phyloP scores from a whole-genome alignment of 2,329 filamentous ascomycete genomes.

The Apiospora phragmitis region DNA sequence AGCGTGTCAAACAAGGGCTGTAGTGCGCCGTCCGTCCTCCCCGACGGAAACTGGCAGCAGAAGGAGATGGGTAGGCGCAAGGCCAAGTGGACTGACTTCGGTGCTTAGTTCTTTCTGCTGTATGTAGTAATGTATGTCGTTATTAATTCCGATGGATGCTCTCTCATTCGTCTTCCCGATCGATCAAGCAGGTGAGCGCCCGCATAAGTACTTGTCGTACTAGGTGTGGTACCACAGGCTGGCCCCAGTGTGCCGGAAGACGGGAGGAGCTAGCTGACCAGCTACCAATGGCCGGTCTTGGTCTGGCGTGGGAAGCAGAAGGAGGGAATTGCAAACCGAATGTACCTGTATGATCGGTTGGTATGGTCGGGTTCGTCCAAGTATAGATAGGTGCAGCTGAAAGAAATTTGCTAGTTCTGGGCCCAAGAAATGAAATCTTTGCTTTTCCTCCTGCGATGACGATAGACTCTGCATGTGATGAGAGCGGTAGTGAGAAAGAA shows the following conservation, averaged over 20 bases:
- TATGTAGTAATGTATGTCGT: background rate
- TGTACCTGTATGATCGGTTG: background rate
- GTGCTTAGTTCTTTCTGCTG: background rate
- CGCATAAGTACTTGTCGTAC: slow-evolving; percentile 10
- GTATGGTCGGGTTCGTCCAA: background rate
- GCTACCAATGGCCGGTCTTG: background rate
- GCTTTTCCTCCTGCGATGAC: background rate
- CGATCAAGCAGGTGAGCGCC: slow-evolving; percentile 11
- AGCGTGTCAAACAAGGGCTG: slow-evolving; percentile 23
- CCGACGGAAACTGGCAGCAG: slow-evolving; percentile 14
- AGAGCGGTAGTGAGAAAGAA: background rate
- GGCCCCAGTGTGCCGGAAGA: slow-evolving; percentile 5
- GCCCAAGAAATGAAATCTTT: background rate
- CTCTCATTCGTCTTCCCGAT: slow-evolving; percentile 9
- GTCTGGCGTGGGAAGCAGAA: background rate
- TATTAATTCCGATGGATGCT: background rate
- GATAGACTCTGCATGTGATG: background rate
- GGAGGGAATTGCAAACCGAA: background rate
- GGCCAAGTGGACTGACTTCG: background rate
- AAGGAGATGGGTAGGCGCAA: background rate
- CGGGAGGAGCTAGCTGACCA: slow-evolving; percentile 4
- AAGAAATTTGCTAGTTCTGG: background rate
- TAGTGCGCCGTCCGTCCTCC: slow-evolving; percentile 26
- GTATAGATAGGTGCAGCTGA: background rate
- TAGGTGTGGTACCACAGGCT: background rate